These are phyloP conservation scores for Bruguiera gymnorhiza DNA, from an alignment of 345 rosid species.

Conservation along the genomic window DNA sequence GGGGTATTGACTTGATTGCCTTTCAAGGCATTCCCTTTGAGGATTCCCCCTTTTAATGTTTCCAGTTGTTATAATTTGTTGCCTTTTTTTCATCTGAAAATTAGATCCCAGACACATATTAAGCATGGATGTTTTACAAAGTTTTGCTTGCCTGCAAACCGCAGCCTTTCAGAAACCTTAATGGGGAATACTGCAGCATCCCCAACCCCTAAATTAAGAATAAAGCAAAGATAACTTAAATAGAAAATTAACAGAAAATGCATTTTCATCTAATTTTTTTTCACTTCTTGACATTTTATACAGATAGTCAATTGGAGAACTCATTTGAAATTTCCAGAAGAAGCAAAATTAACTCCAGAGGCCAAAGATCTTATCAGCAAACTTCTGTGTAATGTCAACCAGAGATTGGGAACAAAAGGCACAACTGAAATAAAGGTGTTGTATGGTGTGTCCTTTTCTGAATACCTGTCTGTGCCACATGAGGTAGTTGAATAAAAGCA, in stretches of 20 bases:
- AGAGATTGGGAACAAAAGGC: constrained; percentile 82
- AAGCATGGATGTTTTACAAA: neutral
- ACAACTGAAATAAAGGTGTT: constrained; percentile 87
- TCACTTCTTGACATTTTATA: constrained; percentile 3
- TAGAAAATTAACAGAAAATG: neutral
- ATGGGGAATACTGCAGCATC: no score
- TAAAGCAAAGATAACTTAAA: neutral
- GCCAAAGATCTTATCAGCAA: constrained; percentile 72
- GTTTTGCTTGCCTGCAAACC: neutral
- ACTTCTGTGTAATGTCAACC: constrained; percentile 78
- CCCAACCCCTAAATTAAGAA: neutral
- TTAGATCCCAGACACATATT: no score
- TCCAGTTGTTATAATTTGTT: neutral
- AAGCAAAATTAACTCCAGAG: constrained; percentile 66
- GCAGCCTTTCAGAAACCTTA: neutral
- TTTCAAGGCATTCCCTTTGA: no score
- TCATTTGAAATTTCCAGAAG: constrained; percentile 94
- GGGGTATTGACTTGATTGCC: no score
- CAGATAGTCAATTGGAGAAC: constrained; percentile 95
- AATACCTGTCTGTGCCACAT: constrained; percentile 21
- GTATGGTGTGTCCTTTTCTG: constrained; percentile 55
- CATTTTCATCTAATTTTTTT: neutral
- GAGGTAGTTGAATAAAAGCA: constrained; percentile 24
- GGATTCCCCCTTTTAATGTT: neutral
- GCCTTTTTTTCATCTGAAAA: no score